Percentiles rank a stretch among this genome's conserved stretches.
Conservation (phyloP, 352 stramenopile species). For the Globisporangium barbulae region DNA sequence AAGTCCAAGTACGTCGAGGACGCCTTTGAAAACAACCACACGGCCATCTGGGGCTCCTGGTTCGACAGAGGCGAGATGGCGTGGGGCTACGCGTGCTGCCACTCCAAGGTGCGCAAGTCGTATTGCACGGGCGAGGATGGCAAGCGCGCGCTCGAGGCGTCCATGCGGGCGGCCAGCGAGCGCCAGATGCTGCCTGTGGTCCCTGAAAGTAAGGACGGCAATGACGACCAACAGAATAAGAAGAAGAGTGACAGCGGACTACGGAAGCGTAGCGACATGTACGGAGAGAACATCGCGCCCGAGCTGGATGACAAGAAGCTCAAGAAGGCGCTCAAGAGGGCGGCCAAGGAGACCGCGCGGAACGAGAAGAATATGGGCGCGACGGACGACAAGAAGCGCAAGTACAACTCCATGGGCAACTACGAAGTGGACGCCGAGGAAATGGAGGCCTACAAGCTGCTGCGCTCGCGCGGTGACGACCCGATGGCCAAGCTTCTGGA, state of each 20-base stretch:
- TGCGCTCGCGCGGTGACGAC: slow-evolving; percentile 87
- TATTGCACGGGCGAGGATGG: slow-evolving; percentile 96
- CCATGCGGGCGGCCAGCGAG: slow-evolving; percentile 50
- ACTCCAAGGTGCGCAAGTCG: slow-evolving; percentile 92
- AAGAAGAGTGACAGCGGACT: slow-evolving; percentile 25
- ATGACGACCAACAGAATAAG: slow-evolving; percentile 12
- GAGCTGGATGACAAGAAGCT: slow-evolving; percentile 82
- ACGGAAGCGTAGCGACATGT: slow-evolving; percentile 80
- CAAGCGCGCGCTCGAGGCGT: slow-evolving; percentile 85
- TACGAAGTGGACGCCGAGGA: slow-evolving; percentile 93
- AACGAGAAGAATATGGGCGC: not conserved
- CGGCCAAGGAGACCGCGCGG: slow-evolving; percentile 54
- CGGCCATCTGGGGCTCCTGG: slow-evolving; percentile 96
- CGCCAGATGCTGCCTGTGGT: slow-evolving; percentile 40
- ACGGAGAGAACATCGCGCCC: slow-evolving; percentile 84
- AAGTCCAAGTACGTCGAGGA: slow-evolving; percentile 99
- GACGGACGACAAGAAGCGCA: slow-evolving; percentile 84
- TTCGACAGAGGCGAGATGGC: slow-evolving; percentile 92
- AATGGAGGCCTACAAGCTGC: slow-evolving; percentile 95
- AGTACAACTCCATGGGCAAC: slow-evolving; percentile 93
- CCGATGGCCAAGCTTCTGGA: slow-evolving; percentile 93
- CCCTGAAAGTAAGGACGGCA: slow-evolving; percentile 17
- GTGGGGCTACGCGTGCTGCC: slow-evolving; percentile 98
- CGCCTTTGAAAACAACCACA: slow-evolving; percentile 95
- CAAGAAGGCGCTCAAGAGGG: slow-evolving; percentile 79